Base-by-base conservation (phyloP, 73 alveolate genomes). In the Paramecium tetraurelia region DNA sequence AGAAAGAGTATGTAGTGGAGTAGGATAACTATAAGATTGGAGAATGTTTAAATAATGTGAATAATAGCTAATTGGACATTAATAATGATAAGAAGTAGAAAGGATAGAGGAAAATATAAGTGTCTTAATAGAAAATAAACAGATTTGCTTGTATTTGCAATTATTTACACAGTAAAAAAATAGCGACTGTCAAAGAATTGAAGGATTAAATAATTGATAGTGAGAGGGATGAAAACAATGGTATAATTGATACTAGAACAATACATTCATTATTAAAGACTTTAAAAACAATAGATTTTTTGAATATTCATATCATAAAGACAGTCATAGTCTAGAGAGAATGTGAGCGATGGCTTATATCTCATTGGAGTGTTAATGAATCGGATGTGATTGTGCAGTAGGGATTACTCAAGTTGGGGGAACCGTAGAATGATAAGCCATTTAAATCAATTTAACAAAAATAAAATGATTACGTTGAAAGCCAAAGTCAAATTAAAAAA, bases 121-220 rank as follows among this genome's bases (percentile, higher is more conserved):
- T 53, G 1, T 53, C 69, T 18, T 53, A 53, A 53, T 3, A 53
- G 31, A 53, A 53, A 53, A 53, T 33, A 4, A 68, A 68, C 10
- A 68, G 84, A 68, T 68, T 68, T 24, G 84, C 84, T 27, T 68
- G 40, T 12, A 68, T 68, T 68, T 68, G 84, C 46, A 68, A 68
- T 68, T 68, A 31, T 31, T 31, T 68, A 31, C 40, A 9, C 4
- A 20, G 14, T 12, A 16, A 68, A 31, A 31, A 68, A 68, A 68
- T 68, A 31, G 84, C 46, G 5, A 68, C 24, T 68, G 21, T 68
- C 5, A 68, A 68, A 68, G 50, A 68, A 14, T 68, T 68, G 14
- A 68, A 68, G 11, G 50, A 68, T 68, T 6, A 31, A 68, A 68
- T 68, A 31, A 31, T 31, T 12, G 27, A 31, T 7, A 31, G 22